Base-by-base conservation (phyloP, 2,329 filamentous ascomycete genomes). In the Hypoxylon sp. region DNA sequence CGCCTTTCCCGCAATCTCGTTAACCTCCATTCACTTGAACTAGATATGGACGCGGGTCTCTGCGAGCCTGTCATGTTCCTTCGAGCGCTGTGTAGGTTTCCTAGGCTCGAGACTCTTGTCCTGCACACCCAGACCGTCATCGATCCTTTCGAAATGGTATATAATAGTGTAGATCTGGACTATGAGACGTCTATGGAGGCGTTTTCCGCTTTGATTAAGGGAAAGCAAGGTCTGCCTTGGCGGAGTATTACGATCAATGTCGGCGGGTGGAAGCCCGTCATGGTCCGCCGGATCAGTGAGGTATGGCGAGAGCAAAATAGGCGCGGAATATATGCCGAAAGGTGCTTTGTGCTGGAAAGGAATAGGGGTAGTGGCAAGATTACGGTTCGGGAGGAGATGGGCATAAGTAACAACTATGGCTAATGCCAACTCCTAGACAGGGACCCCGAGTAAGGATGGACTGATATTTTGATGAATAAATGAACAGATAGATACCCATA, bases 111-210 rank as follows among this genome's bases (percentile, higher is more conserved):
- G 42, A 80, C 78, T 0, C 75, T 86, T 19, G 81, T 78, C 0
- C 68, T 86, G 13, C 82, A 86, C 65, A 80, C 84, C 11, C 84
- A 81, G 73, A 86, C 84, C 0, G 73, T 80, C 3, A 63, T 84
- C 3, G 75, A 76, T 13, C 72, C 81, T 1, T 67, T 78, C 31
- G 78, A 81, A 62, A 75, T 1, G 62, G 74, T 31, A 17, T 35
- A 22, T 5, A n/a, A 17, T 5, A 17, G 29, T 4, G 29, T 6
- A 9, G 83, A 84, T 66, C 74, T 65, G 11, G 83, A 85, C 71
- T 76, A 75, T 60, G 77, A 81, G 14, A 77, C 78, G 3, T 79
- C 79, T 1, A 74, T 80, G 71, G 64, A 74, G 26, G 79, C 74
- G 0, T 77, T 84, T 42, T 69, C 70, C 8, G 65, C 74, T 8